A percentile compares a stretch with the other conserved stretches of the same genome.
These are phyloP conservation scores for Aspergillus ibericus DNA, from an alignment of 2,329 filamentous ascomycete genomes.

Conservation along the genomic window DNA sequence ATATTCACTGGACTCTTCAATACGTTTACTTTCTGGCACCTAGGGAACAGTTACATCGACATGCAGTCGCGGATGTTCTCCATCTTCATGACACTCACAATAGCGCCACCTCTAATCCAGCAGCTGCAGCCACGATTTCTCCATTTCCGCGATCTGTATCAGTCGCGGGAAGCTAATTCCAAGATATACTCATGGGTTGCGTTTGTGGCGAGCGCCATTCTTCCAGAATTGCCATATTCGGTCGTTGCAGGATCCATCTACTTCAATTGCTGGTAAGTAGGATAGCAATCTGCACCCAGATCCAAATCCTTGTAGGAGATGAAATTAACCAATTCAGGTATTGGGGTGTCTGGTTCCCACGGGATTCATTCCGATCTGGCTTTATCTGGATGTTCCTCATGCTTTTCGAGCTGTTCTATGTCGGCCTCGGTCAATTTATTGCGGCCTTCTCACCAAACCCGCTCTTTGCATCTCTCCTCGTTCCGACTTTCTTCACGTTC, in stretches of 20 bases:
- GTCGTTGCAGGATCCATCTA: conserved; percentile 66
- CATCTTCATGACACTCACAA: conserved; percentile 74
- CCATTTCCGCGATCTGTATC: conserved; percentile 65
- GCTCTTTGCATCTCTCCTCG: conserved; percentile 64
- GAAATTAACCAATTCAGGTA: conserved; percentile 42
- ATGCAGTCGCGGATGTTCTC: conserved; percentile 73
- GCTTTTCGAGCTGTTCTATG: conserved; percentile 65
- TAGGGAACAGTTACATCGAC: conserved; percentile 59
- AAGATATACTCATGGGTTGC: conserved; percentile 79
- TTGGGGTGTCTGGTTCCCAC: conserved; percentile 55
- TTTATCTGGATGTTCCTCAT: conserved; percentile 65
- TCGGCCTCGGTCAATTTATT: conserved; percentile 67
- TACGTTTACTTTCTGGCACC: conserved; percentile 68
- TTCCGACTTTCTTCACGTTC: conserved; percentile 69
- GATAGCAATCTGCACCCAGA: neutral
- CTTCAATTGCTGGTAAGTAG: conserved; percentile 61
- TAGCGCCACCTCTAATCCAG: conserved; percentile 72
- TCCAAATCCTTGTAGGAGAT: neutral
- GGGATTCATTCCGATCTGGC: conserved; percentile 58
- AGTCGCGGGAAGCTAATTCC: conserved; percentile 70
- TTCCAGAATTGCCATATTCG: conserved; percentile 70
- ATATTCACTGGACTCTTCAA: conserved; percentile 67
- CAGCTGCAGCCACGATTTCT: conserved; percentile 74
- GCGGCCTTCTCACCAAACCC: conserved; percentile 67
- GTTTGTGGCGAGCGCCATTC: conserved; percentile 64